Base-by-base conservation (phyloP, 2,329 filamentous ascomycete species). In the Phyllosticta citrichinensis region DNA sequence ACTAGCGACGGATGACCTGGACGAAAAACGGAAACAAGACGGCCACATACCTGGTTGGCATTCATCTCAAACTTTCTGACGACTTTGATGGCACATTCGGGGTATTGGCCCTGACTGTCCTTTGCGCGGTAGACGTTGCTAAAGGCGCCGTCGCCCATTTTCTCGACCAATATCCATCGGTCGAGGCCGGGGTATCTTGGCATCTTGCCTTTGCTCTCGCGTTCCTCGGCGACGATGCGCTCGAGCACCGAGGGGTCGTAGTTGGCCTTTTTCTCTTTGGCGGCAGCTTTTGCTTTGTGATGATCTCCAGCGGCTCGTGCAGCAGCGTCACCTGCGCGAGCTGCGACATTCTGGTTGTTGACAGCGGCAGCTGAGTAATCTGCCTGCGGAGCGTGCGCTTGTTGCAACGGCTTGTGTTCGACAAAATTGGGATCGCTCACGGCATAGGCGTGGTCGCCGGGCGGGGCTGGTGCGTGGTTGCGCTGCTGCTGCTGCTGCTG, bases 11-110 rank as follows among this genome's bases (percentile, higher is more conserved):
- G 62, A 63, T 5, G 9, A 53, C 20, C 19, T 20, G n/a, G 5
- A 56, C 11, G 10, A 30, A n/a, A 3, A 5, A 54, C 20, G 27
- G n/a, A 64, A 65, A 66, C 65, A 66, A 72, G 65, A 60, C 70
- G 71, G 65, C 69, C 66, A 87, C 91, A 84, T 83, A 99, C 94
- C 91, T 97, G 94, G 80, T 88, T 91, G 66, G 87, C 92, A 78
- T 96, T 97, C 90, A 99, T 97, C 77, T 99, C 94, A 74, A 91
- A 97, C 78, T 97, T 97, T 71, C 94, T 88, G 65, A 99, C 94
- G 57, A 99, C 94, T 76, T 99, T 99, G 81, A 99, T 97, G 68
- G 93, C 94, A 35, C 94, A 91, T 72, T 97, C 87, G 66, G 84
- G 85, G 64, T 83, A 83, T 64, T 86, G 80, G 51, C 89, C 88